phyloP scores from a whole-genome alignment of 805 yeast species.

The Monosporozyma unispora region DNA sequence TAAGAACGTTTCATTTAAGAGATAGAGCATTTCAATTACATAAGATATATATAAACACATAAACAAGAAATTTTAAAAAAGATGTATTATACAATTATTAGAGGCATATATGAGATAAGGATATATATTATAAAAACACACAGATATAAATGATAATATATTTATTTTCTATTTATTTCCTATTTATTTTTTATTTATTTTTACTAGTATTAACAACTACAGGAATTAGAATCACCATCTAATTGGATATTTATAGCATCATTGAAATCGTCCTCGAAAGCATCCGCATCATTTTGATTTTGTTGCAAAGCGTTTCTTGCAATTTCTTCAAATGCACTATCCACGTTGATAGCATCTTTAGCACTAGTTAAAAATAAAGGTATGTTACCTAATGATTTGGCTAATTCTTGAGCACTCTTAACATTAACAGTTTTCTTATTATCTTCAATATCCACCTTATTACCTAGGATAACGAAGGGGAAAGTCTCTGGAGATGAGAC shows the following conservation, averaged over 20 bases:
- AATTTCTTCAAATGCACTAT: constrained; percentile 89
- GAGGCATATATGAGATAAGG: not conserved
- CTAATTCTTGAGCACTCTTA: constrained; percentile 53
- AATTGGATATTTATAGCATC: constrained; percentile 94
- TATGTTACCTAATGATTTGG: constrained; percentile 59
- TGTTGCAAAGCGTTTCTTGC: constrained; percentile 94
- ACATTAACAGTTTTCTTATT: constrained; percentile 62
- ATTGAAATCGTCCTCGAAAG: constrained; percentile 85
- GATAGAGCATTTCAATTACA: constrained; percentile 7
- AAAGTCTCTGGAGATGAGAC: constrained; percentile 89
- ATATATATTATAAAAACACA: not conserved
- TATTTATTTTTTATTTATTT: no score
- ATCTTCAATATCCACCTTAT: constrained; percentile 91
- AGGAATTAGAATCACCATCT: constrained; percentile 68
- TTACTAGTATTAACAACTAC: constrained; percentile 53
- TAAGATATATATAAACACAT: not conserved
- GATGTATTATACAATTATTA: not conserved
- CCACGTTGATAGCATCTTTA: constrained; percentile 90
- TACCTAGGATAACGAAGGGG: constrained; percentile 92
- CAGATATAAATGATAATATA: not conserved
- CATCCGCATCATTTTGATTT: constrained; percentile 60
- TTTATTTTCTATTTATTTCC: no score
- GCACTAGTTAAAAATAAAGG: constrained; percentile 98
- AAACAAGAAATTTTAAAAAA: not conserved
- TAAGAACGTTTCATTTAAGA: constrained; percentile 25